phyloP scores from a whole-genome alignment of 768 basidiomycete species.

The Suillus sp. region DNA sequence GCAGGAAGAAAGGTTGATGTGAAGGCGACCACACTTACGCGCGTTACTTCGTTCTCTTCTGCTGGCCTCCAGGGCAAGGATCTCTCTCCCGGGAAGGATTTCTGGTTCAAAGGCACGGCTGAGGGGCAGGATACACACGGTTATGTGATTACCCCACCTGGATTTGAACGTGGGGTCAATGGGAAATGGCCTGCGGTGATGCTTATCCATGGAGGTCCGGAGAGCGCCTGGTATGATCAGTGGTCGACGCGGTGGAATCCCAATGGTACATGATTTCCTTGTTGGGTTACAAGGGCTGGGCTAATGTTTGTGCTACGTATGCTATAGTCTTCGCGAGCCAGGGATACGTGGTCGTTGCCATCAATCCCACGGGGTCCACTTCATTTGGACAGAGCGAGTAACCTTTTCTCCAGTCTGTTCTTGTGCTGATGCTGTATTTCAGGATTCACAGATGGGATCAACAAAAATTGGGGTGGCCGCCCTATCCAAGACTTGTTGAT shows the following conservation, averaged over 20 bases:
- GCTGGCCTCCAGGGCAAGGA: slow-evolving; percentile 56
- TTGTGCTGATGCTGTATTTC: slow-evolving; percentile 4
- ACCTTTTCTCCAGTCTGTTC: slow-evolving; percentile 1
- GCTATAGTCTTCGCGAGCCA: slow-evolving; percentile 74
- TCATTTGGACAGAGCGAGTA: slow-evolving; percentile 81
- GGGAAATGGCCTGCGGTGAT: slow-evolving; percentile 83
- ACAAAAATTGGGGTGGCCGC: slow-evolving; percentile 83
- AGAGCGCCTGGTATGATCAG: slow-evolving; percentile 85
- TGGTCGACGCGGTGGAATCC: slow-evolving; percentile 96
- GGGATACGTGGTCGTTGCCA: slow-evolving; percentile 84
- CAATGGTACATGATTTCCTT: slow-evolving; percentile 49
- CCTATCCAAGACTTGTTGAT: slow-evolving; percentile 77
- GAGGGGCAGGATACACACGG: slow-evolving; percentile 72
- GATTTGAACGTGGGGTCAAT: slow-evolving; percentile 63
- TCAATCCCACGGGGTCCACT: slow-evolving; percentile 95
- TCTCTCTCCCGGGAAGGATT: slow-evolving; percentile 69
- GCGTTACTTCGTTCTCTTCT: slow-evolving; percentile 67
- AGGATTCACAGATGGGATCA: slow-evolving; percentile 83
- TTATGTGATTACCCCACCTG: slow-evolving; percentile 80
- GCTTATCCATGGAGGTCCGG: slow-evolving; percentile 83
- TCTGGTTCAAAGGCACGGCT: slow-evolving; percentile 88
- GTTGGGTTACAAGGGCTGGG: background rate
- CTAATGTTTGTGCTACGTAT: slow-evolving; percentile 1
- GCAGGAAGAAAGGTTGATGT: slow-evolving; percentile 29
- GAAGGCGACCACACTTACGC: slow-evolving; percentile 40